These are phyloP conservation scores for Vitis riparia DNA, from an alignment of 164 flowering plant genomes.

Conservation along the genomic window DNA sequence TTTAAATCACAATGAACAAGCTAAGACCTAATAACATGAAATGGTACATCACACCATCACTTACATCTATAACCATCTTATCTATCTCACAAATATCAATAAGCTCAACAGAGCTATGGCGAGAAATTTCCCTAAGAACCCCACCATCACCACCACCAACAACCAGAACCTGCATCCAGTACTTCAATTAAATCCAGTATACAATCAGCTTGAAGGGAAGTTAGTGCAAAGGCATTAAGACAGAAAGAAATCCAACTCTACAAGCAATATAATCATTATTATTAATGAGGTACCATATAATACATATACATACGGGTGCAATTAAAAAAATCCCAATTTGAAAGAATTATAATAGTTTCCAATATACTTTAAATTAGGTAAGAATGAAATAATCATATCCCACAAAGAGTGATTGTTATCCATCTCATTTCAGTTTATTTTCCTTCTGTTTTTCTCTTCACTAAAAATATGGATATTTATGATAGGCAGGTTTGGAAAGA, in stretches of 20 bases:
- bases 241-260: not conserved
- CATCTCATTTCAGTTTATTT: too few species aligned
- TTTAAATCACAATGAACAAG: not conserved
- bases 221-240: not conserved
- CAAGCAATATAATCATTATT: not conserved
- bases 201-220: not conserved
- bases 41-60: slow-evolving; percentile 19
- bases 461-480: too few species aligned
- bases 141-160: slow-evolving; percentile 99
- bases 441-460: too few species aligned
- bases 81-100: slow-evolving; percentile 99
- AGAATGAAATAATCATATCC: not conserved
- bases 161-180: slow-evolving; percentile 75
- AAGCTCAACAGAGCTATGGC: slow-evolving; percentile 79
- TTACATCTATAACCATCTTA: slow-evolving; percentile 91
- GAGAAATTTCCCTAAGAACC: slow-evolving; percentile 87
- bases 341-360: not conserved
- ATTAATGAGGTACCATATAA: too few species aligned
- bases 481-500: too few species aligned
- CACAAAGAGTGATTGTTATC: too few species aligned
- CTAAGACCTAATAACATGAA: not conserved
- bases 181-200: not conserved
- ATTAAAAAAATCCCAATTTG: not conserved
- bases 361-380: not conserved
- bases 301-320: too few species aligned